Conservation (phyloP, 73 alveolate genomes). For the Uronychia setigera region DNA sequence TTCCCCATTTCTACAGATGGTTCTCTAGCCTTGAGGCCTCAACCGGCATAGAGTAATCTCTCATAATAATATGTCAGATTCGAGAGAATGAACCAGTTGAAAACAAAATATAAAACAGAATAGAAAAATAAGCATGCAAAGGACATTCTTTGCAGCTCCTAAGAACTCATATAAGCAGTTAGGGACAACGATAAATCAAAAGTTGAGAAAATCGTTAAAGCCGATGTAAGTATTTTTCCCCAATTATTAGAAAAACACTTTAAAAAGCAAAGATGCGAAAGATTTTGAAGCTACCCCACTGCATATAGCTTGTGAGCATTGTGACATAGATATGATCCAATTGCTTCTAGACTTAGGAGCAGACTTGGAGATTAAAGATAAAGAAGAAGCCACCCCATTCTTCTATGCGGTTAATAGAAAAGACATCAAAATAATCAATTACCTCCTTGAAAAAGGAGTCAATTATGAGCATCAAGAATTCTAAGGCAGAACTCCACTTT, state of each 20-base stretch:
- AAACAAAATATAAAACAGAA: not conserved
- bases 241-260: conserved; percentile 1
- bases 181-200: not conserved
- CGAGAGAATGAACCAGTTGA: not conserved
- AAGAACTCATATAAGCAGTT: conserved; percentile 13
- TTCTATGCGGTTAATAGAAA: conserved; percentile 70
- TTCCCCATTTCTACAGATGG: not conserved
- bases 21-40: not conserved
- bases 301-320: conserved; percentile 63
- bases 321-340: conserved; percentile 56
- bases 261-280: not conserved
- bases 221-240: not conserved
- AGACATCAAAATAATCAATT: conserved; percentile 51
- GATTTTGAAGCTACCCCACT: not conserved
- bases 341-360: conserved; percentile 63
- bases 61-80: not conserved
- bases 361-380: conserved; percentile 60
- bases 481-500: conserved; percentile 72
- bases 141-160: not conserved
- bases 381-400: conserved; percentile 73
- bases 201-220: not conserved
- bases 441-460: conserved; percentile 68
- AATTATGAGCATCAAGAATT: conserved; percentile 72
- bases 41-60: not conserved
- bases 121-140: not conserved